Evolutionary conservation across 1,284 basidiomycete genomes (phyloP).

Genomic region (Ustilago tritici): DNA sequence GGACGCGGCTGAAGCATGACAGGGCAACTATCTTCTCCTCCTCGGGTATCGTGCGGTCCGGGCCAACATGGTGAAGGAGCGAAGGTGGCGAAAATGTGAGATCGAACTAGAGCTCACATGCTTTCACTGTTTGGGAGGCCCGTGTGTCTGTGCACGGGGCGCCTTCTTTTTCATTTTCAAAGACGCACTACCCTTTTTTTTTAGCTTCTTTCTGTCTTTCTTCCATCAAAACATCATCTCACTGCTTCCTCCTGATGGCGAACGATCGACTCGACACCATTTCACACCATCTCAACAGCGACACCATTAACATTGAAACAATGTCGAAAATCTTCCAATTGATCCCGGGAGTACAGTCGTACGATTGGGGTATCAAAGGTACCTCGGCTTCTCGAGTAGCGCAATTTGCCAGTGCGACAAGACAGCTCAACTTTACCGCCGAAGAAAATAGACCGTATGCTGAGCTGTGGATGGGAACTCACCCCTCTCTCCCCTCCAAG

Average conservation of each 20-base stretch:
- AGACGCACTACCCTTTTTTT: not conserved
- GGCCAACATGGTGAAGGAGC: too few species aligned
- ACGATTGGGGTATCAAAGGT: conserved; percentile 67
- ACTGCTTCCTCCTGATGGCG: not conserved
- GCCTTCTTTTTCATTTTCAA: not conserved
- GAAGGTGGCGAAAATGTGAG: too few species aligned
- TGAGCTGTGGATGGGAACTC: conserved; percentile 93
- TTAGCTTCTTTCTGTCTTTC: not conserved
- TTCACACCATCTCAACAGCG: conserved; percentile 11
- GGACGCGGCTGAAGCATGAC: too few species aligned
- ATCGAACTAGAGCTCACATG: too few species aligned
- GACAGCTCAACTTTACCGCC: conserved; percentile 39
- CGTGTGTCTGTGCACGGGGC: not conserved
- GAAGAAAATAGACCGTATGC: conserved; percentile 60
- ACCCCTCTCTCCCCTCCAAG: conserved; percentile 85
- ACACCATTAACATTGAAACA: not conserved
- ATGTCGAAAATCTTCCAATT: conserved; percentile 47
- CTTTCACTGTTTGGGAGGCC: too few species aligned
- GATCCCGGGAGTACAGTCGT: conserved; percentile 66
- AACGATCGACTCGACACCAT: conserved; percentile 6
- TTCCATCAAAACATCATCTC: not conserved
- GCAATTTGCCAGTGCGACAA: conserved; percentile 53
- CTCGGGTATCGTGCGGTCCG: too few species aligned
- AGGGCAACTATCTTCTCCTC: too few species aligned
- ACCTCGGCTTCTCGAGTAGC: conserved; percentile 51